Evolutionary conservation across 176 grass and related monocot genomes (phyloP).

Genomic region (Secale cereale): DNA sequence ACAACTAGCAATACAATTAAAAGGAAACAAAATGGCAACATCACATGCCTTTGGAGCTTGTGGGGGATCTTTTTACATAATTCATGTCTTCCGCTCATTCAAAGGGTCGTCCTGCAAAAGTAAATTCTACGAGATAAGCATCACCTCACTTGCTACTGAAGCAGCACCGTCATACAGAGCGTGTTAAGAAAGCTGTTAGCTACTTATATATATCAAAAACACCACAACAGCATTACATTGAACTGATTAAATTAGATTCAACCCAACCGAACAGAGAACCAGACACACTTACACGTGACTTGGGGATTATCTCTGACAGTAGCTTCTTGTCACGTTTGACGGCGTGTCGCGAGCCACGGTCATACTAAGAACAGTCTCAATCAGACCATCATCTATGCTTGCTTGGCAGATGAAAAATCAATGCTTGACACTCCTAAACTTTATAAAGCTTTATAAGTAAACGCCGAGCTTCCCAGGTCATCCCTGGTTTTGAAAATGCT

Average conservation of each 20-base stretch:
- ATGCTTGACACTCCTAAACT: constrained; percentile 31
- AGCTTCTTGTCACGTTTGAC: constrained; percentile 94
- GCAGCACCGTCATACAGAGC: background rate
- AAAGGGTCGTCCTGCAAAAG: constrained; percentile 58
- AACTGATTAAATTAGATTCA: background rate
- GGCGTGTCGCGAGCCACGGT: constrained; percentile 52
- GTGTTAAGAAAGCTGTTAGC: constrained; percentile 1
- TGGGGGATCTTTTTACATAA: constrained; percentile 76
- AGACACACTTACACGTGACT: constrained; percentile 54
- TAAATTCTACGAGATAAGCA: background rate
- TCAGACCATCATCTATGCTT: background rate
- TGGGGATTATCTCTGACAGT: constrained; percentile 77
- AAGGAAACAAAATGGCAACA: constrained; percentile 28
- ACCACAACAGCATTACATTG: background rate
- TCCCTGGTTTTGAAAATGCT: constrained; percentile 74
- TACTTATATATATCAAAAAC: constrained; percentile 15
- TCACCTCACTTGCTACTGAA: background rate
- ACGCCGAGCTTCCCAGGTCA: constrained; percentile 46
- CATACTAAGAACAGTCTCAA: constrained; percentile 13
- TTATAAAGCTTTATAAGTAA: constrained; percentile 63
- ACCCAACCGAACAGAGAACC: background rate
- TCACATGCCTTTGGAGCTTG: constrained; percentile 71
- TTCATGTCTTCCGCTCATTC: constrained; percentile 86
- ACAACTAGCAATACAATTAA: background rate
- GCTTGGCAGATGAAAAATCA: background rate